Percentiles rank a stretch among this genome's conserved stretches.
phyloP scores from a whole-genome alignment of 352 stramenopile species.

The Hyaloperonospora arabidopsidis region DNA sequence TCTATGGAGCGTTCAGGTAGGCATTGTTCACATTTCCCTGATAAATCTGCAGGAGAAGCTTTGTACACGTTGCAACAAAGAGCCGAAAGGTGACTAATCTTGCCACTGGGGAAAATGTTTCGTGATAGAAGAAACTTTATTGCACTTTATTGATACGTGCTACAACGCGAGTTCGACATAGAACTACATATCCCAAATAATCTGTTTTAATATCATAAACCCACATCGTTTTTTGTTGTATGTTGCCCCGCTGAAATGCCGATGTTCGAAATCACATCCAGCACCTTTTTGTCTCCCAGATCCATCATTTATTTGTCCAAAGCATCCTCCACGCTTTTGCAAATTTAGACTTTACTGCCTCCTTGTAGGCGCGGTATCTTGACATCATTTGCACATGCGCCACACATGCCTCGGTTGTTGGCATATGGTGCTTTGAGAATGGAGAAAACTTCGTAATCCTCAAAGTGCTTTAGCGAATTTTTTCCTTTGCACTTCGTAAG shows the following conservation, averaged over 20 bases:
- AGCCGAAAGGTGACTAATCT: conserved; percentile 10
- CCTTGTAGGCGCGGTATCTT: too few relatives aligned
- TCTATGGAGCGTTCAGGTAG: background rate
- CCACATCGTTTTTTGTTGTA: conserved; percentile 8
- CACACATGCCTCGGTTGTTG: background rate
- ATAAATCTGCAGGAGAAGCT: background rate
- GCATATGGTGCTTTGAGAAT: conserved; percentile 4
- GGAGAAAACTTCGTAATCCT: conserved; percentile 1
- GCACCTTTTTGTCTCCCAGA: background rate
- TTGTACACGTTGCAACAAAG: background rate
- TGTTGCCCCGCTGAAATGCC: conserved; percentile 1
- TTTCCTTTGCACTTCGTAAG: background rate
- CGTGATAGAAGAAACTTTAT: conserved; percentile 2
- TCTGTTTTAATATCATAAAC: conserved; percentile 9
- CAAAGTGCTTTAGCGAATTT: background rate
- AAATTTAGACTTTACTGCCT: background rate
- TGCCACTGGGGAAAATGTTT: conserved; percentile 1
- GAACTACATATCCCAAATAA: conserved; percentile 4
- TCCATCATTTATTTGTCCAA: background rate
- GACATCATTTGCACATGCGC: background rate
- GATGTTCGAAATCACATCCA: background rate
- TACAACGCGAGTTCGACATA: conserved; percentile 8
- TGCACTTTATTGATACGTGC: conserved; percentile 5
- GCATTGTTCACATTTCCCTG: background rate
- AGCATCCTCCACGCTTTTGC: background rate